A percentile compares a stretch with the other conserved stretches of the same genome.
Conservation (phyloP, 768 basidiomycete species). For the Naganishia kalamii region DNA sequence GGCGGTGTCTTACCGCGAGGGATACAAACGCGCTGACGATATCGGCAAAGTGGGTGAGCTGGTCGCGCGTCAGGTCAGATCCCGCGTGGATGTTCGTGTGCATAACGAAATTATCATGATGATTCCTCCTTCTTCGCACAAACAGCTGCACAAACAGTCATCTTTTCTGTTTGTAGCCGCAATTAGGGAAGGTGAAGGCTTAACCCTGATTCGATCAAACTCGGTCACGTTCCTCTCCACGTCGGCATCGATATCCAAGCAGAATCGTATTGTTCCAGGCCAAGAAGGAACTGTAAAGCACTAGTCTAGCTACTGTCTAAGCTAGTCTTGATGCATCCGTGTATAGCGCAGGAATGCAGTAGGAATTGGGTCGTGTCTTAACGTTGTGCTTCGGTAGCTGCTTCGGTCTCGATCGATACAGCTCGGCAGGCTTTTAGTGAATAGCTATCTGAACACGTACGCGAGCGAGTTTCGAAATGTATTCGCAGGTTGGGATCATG, state of each 20-base stretch:
- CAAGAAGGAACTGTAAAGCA: not conserved
- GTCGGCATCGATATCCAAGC: not conserved
- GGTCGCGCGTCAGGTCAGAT: not conserved
- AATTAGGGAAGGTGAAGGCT: slow-evolving; percentile 1
- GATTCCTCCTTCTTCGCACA: not conserved
- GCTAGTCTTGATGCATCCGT: too few species aligned
- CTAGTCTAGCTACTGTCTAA: too few species aligned
- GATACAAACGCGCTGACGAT: slow-evolving; percentile 12
- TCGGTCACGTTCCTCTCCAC: not conserved
- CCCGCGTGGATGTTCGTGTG: not conserved
- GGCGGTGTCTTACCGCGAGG: not conserved
- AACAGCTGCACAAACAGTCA: not conserved
- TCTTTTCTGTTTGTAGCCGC: slow-evolving; percentile 1
- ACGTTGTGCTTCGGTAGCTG: not conserved
- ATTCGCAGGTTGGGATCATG: too few species aligned
- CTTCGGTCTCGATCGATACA: slow-evolving; percentile 8
- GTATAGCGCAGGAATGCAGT: not conserved
- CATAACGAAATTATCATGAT: not conserved
- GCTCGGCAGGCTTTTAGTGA: slow-evolving; percentile 15
- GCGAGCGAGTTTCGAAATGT: too few species aligned
- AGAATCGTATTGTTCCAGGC: not conserved
- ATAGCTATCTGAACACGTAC: too few species aligned
- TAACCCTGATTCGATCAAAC: not conserved
- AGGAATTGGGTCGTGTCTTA: not conserved
- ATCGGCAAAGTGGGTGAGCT: not conserved